Percentiles rank a stretch among this genome's conserved stretches.
Evolutionary conservation across 2,329 filamentous ascomycete genomes (phyloP).

Genomic region (Claviceps spartinae): DNA sequence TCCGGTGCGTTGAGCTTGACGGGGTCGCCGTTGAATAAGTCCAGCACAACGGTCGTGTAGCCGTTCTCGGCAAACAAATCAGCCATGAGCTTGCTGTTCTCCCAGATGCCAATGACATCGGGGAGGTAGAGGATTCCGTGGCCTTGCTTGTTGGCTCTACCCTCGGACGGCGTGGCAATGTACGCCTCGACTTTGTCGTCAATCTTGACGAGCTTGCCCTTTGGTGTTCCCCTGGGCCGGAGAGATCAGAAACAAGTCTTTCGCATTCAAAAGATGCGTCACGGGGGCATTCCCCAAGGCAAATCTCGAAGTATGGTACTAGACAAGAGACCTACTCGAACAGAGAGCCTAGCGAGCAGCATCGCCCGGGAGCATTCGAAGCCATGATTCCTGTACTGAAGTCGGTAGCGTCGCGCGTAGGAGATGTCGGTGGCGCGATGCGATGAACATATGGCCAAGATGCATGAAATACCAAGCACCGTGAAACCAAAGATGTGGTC

Average conservation of each 20-base stretch:
- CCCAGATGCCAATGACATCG: constrained; percentile 25
- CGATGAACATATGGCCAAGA: too few species aligned
- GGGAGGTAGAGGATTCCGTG: constrained; percentile 23
- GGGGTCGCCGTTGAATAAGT: constrained; percentile 26
- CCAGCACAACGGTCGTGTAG: constrained; percentile 24
- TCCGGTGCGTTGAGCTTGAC: constrained; percentile 13
- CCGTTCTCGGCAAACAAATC: constrained; percentile 24
- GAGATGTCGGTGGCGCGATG: not conserved
- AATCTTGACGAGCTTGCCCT: constrained; percentile 33
- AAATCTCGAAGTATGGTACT: not conserved
- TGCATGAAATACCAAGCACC: too few species aligned
- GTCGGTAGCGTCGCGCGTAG: not conserved
- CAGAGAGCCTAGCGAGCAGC: constrained; percentile 38
- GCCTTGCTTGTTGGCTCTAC: constrained; percentile 14
- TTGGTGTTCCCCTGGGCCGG: constrained; percentile 29
- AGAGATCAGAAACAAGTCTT: not conserved
- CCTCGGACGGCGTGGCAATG: constrained; percentile 29
- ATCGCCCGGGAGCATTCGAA: constrained; percentile 36
- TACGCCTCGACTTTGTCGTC: constrained; percentile 31
- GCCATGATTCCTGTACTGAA: constrained; percentile 28
- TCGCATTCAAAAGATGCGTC: too few species aligned
- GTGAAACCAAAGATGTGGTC: too few species aligned
- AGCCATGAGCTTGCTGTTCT: constrained; percentile 28
- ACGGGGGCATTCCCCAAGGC: too few species aligned
- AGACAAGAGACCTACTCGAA: constrained; percentile 32